Base-by-base conservation (phyloP, 1,139 yeast species). In the Eremothecium gossypii region DNA sequence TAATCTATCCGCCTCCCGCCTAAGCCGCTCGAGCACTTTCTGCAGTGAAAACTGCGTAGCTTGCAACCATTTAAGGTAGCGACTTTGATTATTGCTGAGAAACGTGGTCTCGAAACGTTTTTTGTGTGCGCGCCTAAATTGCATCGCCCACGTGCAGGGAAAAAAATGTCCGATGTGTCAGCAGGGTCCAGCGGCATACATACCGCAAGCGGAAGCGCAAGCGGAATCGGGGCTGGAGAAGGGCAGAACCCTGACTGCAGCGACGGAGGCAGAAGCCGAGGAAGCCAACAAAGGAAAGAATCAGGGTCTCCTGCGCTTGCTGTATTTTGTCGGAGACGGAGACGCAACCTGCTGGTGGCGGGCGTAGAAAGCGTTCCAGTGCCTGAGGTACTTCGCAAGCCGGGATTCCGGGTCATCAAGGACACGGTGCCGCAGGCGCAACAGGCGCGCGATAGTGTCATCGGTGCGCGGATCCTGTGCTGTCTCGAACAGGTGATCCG, bases 401-500 rank as follows among this genome's bases (percentile, higher is more conserved):
- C 52, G 47, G 39, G 49, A 50, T 33, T 44, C 43, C 2, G 47
- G 45, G 30, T 56, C 54, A 1, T 44, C 45, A 13, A 45, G 17
- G 2, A 58, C 56, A 38, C 49, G 52, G 10, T 53, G 48, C 30
- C 58, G 45, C 9, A 34, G 29, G n/a, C 17, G 13, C 14, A 10
- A 6, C 4, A 34, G 14, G 29, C 37, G 37, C 6, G 37, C 27
- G 14, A 34, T 10, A 10, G 37, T 20, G 14, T 34, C 29, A 8
- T 34, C 37, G 5, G 13, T 12, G 7, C 31, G 11, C 12, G 12
- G 14, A 10, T 32, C 17, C n/a, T n/a, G 12, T 4, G 37, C 11
- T 3, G n/a, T 29, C 14, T 34, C 37, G 29, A 87, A 63, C 12
- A 85, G 70, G 46, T 77, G 76, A 44, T 83, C 82, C 53, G 80